These are phyloP conservation scores for Fusarium sp. DNA, from an alignment of 2,329 filamentous ascomycete genomes.

Conservation along the genomic window DNA sequence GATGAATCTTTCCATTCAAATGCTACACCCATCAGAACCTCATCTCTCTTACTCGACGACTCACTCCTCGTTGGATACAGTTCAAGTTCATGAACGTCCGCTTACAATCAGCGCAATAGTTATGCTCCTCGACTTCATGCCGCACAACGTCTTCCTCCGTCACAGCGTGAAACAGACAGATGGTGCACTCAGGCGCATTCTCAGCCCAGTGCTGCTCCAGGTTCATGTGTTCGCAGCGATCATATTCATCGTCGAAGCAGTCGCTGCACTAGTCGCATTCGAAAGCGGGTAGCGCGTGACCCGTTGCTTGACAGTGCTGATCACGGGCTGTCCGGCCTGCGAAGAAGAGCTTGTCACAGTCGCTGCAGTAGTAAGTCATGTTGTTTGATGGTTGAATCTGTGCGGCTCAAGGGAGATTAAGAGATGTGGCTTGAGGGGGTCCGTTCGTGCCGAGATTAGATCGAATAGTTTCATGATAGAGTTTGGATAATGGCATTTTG, in stretches of 20 bases:
- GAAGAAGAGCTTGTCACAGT: conserved; percentile 45
- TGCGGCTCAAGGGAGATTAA: not conserved
- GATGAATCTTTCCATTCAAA: conserved; percentile 63
- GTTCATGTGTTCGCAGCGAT: conserved; percentile 49
- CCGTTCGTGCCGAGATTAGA: not conserved
- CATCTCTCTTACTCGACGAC: no score
- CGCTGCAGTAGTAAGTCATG: conserved; percentile 42
- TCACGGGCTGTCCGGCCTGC: conserved; percentile 42
- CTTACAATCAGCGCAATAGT: conserved; percentile 52
- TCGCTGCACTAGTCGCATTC: conserved; percentile 49
- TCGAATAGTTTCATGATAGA: not conserved
- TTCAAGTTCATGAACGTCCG: conserved; percentile 49
- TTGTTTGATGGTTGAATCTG: not conserved
- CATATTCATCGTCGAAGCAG: conserved; percentile 40
- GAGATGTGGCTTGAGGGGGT: not conserved
- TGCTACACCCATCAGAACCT: conserved; percentile 56
- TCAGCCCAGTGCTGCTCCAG: conserved; percentile 45
- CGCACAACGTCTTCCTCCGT: conserved; percentile 1
- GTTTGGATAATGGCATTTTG: not conserved
- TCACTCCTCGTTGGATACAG: conserved; percentile 9
- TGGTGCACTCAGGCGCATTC: conserved; percentile 39
- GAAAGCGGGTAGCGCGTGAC: conserved; percentile 41
- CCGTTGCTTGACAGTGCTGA: conserved; percentile 46
- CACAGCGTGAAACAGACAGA: conserved; percentile 39
- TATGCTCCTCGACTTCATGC: conserved; percentile 49